phyloP scores from a whole-genome alignment of 306 rosid species.

The Glycine latifolia region DNA sequence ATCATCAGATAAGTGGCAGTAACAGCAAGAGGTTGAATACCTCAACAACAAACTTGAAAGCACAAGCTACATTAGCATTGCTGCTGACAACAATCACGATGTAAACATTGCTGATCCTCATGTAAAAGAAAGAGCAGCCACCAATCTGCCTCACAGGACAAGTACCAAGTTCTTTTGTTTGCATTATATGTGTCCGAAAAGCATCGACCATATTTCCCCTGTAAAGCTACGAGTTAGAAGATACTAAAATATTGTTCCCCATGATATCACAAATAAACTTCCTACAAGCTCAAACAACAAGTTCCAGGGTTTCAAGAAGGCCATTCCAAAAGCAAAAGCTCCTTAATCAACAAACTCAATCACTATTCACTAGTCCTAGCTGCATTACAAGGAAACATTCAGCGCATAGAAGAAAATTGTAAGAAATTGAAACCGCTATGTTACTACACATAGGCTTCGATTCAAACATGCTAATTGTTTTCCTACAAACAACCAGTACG shows the following conservation, averaged over 20 bases:
- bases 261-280: slow-evolving; percentile 11
- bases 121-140: slow-evolving; percentile 95
- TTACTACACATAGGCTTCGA: not conserved
- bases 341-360: not conserved
- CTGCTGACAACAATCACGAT: slow-evolving; percentile 88
- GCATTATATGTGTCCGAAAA: slow-evolving; percentile 94
- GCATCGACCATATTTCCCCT: slow-evolving; percentile 99
- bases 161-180: slow-evolving; percentile 96
- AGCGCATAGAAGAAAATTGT: not conserved
- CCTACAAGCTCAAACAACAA: slow-evolving; percentile 30
- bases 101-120: slow-evolving; percentile 90
- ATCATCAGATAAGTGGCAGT: slow-evolving; percentile 12
- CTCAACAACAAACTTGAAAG: slow-evolving; percentile 99
- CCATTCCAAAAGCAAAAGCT: slow-evolving; percentile 4
- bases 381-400: slow-evolving; percentile 3
- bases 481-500: slow-evolving; percentile 4
- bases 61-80: slow-evolving; percentile 98
- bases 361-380: slow-evolving; percentile 31
- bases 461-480: slow-evolving; percentile 1
- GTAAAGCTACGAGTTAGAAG: slow-evolving; percentile 39
- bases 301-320: slow-evolving; percentile 13
- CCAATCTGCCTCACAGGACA: slow-evolving; percentile 99
- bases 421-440: slow-evolving; percentile 15
- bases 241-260: not conserved
- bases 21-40: slow-evolving; percentile 52